A percentile compares a stretch with the other conserved stretches of the same genome.
phyloP scores from a whole-genome alignment of 169 alveolate genomes.

The Theileria equi region DNA sequence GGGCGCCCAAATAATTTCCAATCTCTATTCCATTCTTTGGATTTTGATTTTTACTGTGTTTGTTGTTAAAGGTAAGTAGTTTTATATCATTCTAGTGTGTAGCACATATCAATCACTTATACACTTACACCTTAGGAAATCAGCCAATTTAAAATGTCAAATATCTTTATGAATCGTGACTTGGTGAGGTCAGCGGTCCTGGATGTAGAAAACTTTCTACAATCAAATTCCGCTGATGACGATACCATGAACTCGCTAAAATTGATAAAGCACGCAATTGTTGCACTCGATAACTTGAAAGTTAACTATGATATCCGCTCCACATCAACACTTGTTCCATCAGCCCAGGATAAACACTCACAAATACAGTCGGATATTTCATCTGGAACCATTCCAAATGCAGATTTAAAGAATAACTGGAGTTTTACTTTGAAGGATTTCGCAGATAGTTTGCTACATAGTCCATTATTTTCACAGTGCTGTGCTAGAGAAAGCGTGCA shows the following conservation, averaged over 20 bases:
- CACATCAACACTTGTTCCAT: no score
- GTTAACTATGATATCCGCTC: not conserved
- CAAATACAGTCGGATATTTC: no score
- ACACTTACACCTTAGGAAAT: no score
- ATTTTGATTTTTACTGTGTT: no score
- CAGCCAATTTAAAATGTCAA: no score
- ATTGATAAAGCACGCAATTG: not conserved
- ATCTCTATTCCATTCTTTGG: no score
- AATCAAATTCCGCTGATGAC: constrained; percentile 5
- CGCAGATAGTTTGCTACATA: not conserved
- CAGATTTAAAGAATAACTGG: not conserved
- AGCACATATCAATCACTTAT: no score
- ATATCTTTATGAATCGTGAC: not conserved
- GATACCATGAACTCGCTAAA: not conserved
- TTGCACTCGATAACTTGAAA: not conserved
- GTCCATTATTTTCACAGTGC: not conserved
- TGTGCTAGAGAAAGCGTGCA: no score
- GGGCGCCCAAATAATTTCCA: no score
- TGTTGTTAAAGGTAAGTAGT: no score
- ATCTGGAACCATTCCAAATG: not conserved
- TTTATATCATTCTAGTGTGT: no score
- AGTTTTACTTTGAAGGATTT: not conserved
- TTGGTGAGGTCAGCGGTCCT: not conserved
- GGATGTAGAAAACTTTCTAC: constrained; percentile 4
- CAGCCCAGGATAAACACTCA: no score